Evolutionary conservation across 1,284 basidiomycete genomes (phyloP), one percentile per base, ranked within the genome.

Genomic region (Ustilago xerochloae): DNA sequence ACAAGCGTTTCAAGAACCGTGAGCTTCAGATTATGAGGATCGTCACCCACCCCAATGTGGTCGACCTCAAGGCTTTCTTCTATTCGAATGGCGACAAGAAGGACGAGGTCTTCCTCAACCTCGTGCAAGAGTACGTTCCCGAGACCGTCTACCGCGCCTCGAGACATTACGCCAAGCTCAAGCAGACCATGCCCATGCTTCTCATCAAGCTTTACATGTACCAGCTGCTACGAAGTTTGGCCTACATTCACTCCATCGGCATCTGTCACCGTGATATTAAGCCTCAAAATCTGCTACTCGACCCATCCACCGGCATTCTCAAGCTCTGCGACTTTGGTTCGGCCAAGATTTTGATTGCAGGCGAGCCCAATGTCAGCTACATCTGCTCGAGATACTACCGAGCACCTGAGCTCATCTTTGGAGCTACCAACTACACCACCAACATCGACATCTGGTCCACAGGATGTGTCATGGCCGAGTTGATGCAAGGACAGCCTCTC

Each of bases 371-470:
- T 86, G 96, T 99, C 86, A 94, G 92, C 87, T 99, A 99, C 87
- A 99, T 99, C 85, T 99, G 96, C 88, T 99, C 96, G 78, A 89
- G 96, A 85, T 99, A 99, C 88, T 99, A 99, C 87, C 91, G 96
- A 79, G 97, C 96, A 53, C 97, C 96, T 22, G 96, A 99, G 87
- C 90, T 99, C 85, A 99, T 99, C 85, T 99, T 99, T 85, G 96
- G 96, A 56, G 96, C 96, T 35, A 99, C 97, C 66, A 99, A 99
- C 88, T 99, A 99, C 88, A 97, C 95, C n/a, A 99, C 96, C 79
- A 97, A 97, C 86, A 99, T 99, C 83, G 94, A 99, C 86, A 96
- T 99, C 82, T 99, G 96, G 96, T 98, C 95, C 75, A 98, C 97
- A 46, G 96, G 96, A 39, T 99, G 96, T 87, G 96, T 99, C 68